phyloP scores from a whole-genome alignment of 1,284 basidiomycete genomes.

The Apiotrichum gamsii region DNA sequence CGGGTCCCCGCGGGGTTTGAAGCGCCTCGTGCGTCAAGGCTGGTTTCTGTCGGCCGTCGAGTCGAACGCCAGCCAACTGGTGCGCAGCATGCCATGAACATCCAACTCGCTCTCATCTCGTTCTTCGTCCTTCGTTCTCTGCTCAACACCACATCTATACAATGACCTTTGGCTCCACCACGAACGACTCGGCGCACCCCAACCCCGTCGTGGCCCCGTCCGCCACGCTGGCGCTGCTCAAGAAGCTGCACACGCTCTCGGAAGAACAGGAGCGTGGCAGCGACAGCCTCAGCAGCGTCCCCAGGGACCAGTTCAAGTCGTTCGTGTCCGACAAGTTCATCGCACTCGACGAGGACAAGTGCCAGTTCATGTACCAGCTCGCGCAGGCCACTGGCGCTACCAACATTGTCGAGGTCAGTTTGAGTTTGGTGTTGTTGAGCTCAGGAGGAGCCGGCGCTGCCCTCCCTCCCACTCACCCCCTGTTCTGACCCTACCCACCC shows the following conservation, averaged over 20 bases:
- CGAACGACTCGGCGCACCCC: slow-evolving; percentile 7
- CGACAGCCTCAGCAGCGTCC: background rate
- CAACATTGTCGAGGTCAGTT: slow-evolving; percentile 23
- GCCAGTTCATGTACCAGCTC: slow-evolving; percentile 26
- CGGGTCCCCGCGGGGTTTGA: no score
- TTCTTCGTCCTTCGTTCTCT: no score
- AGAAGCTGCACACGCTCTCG: slow-evolving; percentile 20
- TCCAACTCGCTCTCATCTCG: no score
- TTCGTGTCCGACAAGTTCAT: slow-evolving; percentile 30
- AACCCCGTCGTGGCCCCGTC: slow-evolving; percentile 11
- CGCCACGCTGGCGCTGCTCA: slow-evolving; percentile 16
- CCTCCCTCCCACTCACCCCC: background rate
- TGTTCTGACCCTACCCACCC: background rate
- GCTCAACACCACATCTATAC: no score
- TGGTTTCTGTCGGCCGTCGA: no score
- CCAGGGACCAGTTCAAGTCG: slow-evolving; percentile 11
- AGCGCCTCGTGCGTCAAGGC: no score
- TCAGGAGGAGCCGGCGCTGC: no score
- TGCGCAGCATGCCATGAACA: no score
- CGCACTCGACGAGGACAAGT: slow-evolving; percentile 33
- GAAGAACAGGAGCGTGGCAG: slow-evolving; percentile 19
- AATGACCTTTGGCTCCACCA: background rate
- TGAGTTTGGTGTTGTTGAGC: background rate
- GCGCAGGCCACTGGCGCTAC: slow-evolving; percentile 14
- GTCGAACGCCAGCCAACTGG: no score